Conservation (phyloP, 345 rosid species). For the Euphorbia peplus region DNA sequence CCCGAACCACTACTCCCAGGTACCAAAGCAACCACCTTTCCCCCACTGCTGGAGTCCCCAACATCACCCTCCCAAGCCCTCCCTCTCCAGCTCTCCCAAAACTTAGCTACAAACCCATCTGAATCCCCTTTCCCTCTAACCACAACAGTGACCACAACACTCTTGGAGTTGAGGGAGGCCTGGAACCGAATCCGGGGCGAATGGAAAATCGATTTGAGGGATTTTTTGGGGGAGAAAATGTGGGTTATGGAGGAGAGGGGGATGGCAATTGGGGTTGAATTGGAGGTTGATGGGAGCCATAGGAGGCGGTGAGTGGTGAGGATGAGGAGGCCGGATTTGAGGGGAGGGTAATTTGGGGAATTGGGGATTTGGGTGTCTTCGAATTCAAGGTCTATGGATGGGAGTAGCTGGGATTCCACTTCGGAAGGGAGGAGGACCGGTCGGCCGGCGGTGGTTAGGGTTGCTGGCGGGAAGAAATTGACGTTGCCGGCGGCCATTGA, state of each 20-base stretch:
- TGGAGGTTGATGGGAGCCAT: slow-evolving; percentile 59
- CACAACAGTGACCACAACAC: slow-evolving; percentile 58
- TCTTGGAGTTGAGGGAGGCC: slow-evolving; percentile 40
- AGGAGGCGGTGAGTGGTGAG: slow-evolving; percentile 89
- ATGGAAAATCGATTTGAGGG: slow-evolving; percentile 74
- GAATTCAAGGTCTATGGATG: slow-evolving; percentile 71
- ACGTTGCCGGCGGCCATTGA: slow-evolving; percentile 12
- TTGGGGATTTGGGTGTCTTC: slow-evolving; percentile 40
- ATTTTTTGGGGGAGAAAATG: slow-evolving; percentile 58
- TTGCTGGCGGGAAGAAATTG: slow-evolving; percentile 29
- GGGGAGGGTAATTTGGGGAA: slow-evolving; percentile 34
- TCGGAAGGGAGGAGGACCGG: slow-evolving; percentile 67
- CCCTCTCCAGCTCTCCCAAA: slow-evolving; percentile 79
- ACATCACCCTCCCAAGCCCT: slow-evolving; percentile 66
- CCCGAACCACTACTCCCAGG: slow-evolving; percentile 30
- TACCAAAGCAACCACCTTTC: slow-evolving; percentile 7
- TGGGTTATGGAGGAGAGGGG: slow-evolving; percentile 51
- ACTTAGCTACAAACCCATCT: slow-evolving; percentile 67
- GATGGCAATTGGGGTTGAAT: slow-evolving; percentile 31
- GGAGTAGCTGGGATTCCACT: slow-evolving; percentile 71
- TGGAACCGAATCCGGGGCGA: slow-evolving; percentile 85
- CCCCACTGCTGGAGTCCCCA: slow-evolving; percentile 25
- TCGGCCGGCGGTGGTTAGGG: slow-evolving; percentile 68
- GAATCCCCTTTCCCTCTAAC: slow-evolving; percentile 80
- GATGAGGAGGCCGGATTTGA: slow-evolving; percentile 61